Evolutionary conservation across 495 filamentous ascomycete species (phyloP), one percentile per base, ranked within the genome.

Genomic region (Parachaetomium inaequale): DNA sequence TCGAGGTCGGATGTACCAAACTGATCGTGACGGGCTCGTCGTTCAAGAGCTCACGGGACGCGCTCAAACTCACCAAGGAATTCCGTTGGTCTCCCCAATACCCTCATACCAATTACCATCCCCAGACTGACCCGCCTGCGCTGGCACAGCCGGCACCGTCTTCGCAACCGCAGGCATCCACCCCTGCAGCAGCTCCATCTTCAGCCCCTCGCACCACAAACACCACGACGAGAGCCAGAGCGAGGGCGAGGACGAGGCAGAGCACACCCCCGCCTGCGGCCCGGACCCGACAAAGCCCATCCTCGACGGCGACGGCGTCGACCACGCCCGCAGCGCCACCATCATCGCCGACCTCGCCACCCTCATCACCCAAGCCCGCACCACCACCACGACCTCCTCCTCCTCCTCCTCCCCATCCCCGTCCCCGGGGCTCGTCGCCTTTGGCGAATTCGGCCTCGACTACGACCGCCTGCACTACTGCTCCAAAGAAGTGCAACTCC

Each of bases 1-100:
- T 80, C 21, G 83, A 88, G 54, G 85, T 85, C 1, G 95, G 94
- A 32, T 96, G 92, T 70, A 72, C 79, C 34, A 97, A 96, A 66
- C 85, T 98, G 64, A 92, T 98, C 79, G 85, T 97, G 10, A 98
- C 94, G 2, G 94, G 94, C n/a, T 93, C 89, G 0, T 88, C 92
- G 67, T 82, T 98, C 43, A 79, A 83, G 45, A 89, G 92, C 67
- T 93, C 90, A 1, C 73, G 81, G 46, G 79, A 87, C 65, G 94
- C 92, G 0, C 75, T 97, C 12, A 74, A 87, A 43, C 79, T 98
- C 45, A 85, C 91, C 19, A 73, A 82, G 61, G 78, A 87, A 66
- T 86, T 93, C 71, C 86, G 89, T 93, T 74, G 52, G 84, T 79
- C 52, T 19, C 34, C 2, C 31, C 47, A 6, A 5, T 4, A 34